Base-by-base conservation (phyloP, 2,329 filamentous ascomycete genomes). In the Talaromyces sp. region DNA sequence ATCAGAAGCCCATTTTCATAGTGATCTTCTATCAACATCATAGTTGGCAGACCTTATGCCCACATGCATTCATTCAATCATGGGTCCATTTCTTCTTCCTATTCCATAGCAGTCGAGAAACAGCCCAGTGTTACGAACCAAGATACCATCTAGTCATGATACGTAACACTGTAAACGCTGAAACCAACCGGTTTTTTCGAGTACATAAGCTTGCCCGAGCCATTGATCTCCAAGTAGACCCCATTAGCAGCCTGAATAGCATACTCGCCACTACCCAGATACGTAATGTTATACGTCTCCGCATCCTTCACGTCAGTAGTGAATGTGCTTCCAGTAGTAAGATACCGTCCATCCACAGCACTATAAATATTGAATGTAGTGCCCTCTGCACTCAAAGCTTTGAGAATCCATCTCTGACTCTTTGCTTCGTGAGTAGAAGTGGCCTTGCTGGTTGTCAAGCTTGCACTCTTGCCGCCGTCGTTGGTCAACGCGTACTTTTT, bases 401-500 rank as follows among this genome's bases (percentile, higher is more conserved):
- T 31, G n/a, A 61, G 60, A 39, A 57, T 37, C 50, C 50, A 61
- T 44, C 60, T 11, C 18, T 61, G 60, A 12, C 28, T 35, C 35
- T 31, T 56, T 0, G 52, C 12, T 18, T 57, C 33, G 23, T 61
- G 59, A 12, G 5, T 16, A 3, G 60, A 37, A 11, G 25, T 33
- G 12, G 50, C 60, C 14, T 35, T 21, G 28, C 28, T 56, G 3
- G 50, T 48, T 1, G 12, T 6, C 16, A 61, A 14, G 7, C 8
- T 5, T 2, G 28, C 28, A 18, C 40, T 57, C 0, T 21, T 37
- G 16, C 8, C 57, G n/a, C 60, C 39, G 18, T 18, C 8, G 58
- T 77, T 78, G 7, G 73, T 72, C 11, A 84, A 72, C 0, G 81
- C 81, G 18, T 69, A 72, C 16, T 79, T 79, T 28, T 73, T 69